These are phyloP conservation scores for Corylus heterophylla DNA, from an alignment of 306 rosid genomes.

Conservation along the genomic window DNA sequence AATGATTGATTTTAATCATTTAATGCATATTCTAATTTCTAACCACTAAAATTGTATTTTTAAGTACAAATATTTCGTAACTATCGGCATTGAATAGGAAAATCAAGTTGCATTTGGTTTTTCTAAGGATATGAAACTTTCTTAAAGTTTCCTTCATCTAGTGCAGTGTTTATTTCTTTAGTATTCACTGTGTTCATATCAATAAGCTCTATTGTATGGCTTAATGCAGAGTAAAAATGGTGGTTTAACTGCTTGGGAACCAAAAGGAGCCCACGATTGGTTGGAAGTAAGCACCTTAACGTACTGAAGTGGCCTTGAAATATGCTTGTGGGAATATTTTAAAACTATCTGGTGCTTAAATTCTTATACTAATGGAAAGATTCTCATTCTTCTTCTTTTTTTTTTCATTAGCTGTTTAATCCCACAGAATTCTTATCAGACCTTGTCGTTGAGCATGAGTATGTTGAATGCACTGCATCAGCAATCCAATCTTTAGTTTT, in stretches of 20 bases:
- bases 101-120: background rate
- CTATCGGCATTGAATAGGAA: background rate
- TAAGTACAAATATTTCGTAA: background rate
- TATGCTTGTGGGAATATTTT: background rate
- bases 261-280: slow-evolving; percentile 55
- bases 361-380: background rate
- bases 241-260: slow-evolving; percentile 78
- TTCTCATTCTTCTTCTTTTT: background rate
- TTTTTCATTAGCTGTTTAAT: slow-evolving; percentile 30
- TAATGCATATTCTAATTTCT: no score
- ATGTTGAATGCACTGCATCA: slow-evolving; percentile 56
- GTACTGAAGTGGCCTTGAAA: background rate
- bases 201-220: background rate
- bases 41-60: background rate
- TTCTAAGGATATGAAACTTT: no score
- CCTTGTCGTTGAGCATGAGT: slow-evolving; percentile 45
- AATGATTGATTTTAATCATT: no score
- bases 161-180: background rate
- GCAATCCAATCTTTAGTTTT: slow-evolving; percentile 44
- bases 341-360: slow-evolving; percentile 31
- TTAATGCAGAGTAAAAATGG: slow-evolving; percentile 64
- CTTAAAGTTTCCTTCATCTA: no score
- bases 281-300: slow-evolving; percentile 47
- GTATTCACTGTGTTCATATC: background rate
- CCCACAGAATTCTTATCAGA: slow-evolving; percentile 40